Percentiles rank a stretch among this genome's conserved stretches.
phyloP scores from a whole-genome alignment of 768 basidiomycete species.

The Trametopsis cervina region DNA sequence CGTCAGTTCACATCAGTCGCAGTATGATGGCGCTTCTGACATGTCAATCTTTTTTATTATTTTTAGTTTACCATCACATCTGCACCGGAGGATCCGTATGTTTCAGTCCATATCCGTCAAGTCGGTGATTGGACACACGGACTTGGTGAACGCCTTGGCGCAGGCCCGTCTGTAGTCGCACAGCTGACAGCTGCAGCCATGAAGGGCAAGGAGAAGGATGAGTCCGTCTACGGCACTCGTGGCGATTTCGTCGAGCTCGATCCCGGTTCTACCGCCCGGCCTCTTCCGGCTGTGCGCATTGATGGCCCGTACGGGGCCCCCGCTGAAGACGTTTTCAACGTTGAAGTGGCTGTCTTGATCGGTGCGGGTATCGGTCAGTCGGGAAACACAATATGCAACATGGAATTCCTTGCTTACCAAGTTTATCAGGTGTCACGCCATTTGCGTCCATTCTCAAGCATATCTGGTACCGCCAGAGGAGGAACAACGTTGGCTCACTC shows the following conservation, averaged over 20 bases:
- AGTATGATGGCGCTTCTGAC: not conserved
- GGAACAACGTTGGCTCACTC: slow-evolving; percentile 68
- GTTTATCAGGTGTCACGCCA: slow-evolving; percentile 70
- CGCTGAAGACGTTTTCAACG: slow-evolving; percentile 82
- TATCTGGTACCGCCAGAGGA: slow-evolving; percentile 90
- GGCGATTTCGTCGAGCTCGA: slow-evolving; percentile 83
- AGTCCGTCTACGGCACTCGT: slow-evolving; percentile 39
- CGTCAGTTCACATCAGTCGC: slow-evolving; percentile 40
- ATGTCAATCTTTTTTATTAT: slow-evolving; percentile 2
- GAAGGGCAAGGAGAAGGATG: slow-evolving; percentile 66
- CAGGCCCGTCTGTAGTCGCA: slow-evolving; percentile 68
- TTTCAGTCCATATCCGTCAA: slow-evolving; percentile 90
- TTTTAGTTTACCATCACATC: slow-evolving; percentile 88
- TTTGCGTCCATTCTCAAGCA: slow-evolving; percentile 94
- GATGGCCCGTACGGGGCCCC: slow-evolving; percentile 94
- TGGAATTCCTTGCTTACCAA: not conserved
- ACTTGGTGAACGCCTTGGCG: slow-evolving; percentile 83
- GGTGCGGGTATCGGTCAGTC: slow-evolving; percentile 86
- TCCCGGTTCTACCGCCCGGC: slow-evolving; percentile 34
- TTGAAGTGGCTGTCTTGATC: slow-evolving; percentile 84
- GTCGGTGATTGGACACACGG: slow-evolving; percentile 84
- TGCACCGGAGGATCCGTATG: slow-evolving; percentile 89
- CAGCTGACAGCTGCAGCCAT: slow-evolving; percentile 73
- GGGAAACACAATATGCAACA: not conserved
- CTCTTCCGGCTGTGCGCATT: slow-evolving; percentile 66